phyloP scores from a whole-genome alignment of 1,284 basidiomycete genomes.

The Apiotrichum brassicae region DNA sequence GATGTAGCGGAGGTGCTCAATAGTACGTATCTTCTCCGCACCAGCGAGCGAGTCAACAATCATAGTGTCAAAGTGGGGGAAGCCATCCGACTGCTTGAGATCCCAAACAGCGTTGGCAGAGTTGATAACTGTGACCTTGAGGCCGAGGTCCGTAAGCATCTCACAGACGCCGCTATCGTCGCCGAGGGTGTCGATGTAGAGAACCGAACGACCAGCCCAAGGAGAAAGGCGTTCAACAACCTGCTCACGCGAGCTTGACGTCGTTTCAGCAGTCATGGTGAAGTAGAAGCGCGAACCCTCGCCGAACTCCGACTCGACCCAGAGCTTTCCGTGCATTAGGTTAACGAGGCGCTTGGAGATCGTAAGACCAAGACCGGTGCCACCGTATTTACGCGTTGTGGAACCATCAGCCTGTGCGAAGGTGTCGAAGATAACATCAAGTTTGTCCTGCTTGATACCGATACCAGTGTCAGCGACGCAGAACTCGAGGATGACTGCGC shows the following conservation, averaged over 20 bases:
- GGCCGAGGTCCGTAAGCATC: conserved; percentile 72
- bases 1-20: conserved; percentile 92
- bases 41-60: conserved; percentile 81
- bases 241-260: conserved; percentile 53
- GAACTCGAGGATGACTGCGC: conserved; percentile 86
- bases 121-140: conserved; percentile 72
- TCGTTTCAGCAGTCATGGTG: conserved; percentile 62
- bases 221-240: conserved; percentile 70
- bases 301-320: conserved; percentile 90
- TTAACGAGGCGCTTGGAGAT: conserved; percentile 93
- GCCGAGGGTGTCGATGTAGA: conserved; percentile 82
- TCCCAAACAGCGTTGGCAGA: conserved; percentile 70
- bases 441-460: conserved; percentile 97
- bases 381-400: conserved; percentile 93
- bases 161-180: conserved; percentile 72
- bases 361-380: conserved; percentile 92
- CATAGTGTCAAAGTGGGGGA: conserved; percentile 90
- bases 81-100: conserved; percentile 54
- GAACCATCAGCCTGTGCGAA: conserved; percentile 98
- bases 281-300: conserved; percentile 97
- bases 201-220: conserved; percentile 62
- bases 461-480: conserved; percentile 98
- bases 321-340: conserved; percentile 97
- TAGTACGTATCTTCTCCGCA: conserved; percentile 79
- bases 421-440: conserved; percentile 98